Evolutionary conservation across 768 basidiomycete genomes (phyloP).

Genomic region (Xerocomellus amylosporus): DNA sequence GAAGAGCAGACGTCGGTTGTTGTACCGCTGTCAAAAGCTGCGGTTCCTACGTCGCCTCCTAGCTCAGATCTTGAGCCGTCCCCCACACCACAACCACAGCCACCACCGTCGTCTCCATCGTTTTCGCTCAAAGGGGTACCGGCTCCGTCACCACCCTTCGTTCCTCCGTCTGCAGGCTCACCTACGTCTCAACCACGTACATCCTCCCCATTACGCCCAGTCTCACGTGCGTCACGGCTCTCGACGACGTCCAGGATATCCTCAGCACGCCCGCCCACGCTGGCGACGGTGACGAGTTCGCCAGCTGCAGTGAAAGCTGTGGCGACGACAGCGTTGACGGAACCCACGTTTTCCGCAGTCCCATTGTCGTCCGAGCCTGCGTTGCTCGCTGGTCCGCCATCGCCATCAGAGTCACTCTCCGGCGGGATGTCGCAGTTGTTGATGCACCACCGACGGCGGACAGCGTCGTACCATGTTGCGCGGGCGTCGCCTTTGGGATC

Average conservation of each 20-base stretch:
- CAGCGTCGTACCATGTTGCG: conserved; percentile 58
- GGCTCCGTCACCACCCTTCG: conserved; percentile 1
- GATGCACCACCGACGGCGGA: conserved; percentile 49
- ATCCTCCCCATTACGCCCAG: conserved; percentile 65
- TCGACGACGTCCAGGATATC: conserved; percentile 72
- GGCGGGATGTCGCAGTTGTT: conserved; percentile 54
- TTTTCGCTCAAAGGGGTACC: conserved; percentile 1
- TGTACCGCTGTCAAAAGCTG: conserved; percentile 27
- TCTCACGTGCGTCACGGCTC: conserved; percentile 66
- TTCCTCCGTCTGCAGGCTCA: conserved; percentile 35
- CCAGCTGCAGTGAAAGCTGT: conserved; percentile 52
- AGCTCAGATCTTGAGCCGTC: conserved; percentile 1
- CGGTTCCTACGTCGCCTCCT: conserved; percentile 31
- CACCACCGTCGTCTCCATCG: conserved; percentile 26
- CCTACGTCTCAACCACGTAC: conserved; percentile 28
- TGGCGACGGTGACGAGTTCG: conserved; percentile 47
- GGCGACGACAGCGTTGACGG: conserved; percentile 66
- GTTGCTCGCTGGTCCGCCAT: conserved; percentile 44
- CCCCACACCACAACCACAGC: conserved; percentile 35
- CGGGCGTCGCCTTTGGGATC: conserved; percentile 47
- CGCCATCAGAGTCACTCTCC: conserved; percentile 58
- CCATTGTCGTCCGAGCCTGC: conserved; percentile 34
- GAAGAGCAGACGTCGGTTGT: conserved; percentile 35
- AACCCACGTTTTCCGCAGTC: conserved; percentile 46
- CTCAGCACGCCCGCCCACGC: conserved; percentile 54